A percentile compares a stretch with the other conserved stretches of the same genome.
These are phyloP conservation scores for Xerocomus potaroensis DNA, from an alignment of 768 basidiomycete species.

Conservation along the genomic window DNA sequence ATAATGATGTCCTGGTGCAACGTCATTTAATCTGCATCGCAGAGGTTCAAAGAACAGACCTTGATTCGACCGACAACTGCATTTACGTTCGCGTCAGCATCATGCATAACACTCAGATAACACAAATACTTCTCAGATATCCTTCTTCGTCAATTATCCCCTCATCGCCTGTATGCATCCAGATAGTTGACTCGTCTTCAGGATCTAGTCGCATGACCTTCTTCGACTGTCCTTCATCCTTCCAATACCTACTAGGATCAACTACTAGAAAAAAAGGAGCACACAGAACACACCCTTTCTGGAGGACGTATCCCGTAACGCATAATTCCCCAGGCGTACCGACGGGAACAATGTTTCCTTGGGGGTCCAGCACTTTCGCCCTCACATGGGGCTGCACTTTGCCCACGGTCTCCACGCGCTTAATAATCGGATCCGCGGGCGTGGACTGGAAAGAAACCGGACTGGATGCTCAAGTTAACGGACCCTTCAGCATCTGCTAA, in stretches of 20 bases:
- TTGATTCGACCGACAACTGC: conserved; percentile 78
- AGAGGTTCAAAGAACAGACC: conserved; percentile 34
- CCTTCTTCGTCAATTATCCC: conserved; percentile 80
- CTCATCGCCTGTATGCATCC: conserved; percentile 86
- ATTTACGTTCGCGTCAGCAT: not conserved
- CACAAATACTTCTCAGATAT: conserved; percentile 59
- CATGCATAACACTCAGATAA: not conserved
- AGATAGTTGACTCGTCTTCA: conserved; percentile 52
- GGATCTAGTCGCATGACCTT: conserved; percentile 49
- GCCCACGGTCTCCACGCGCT: conserved; percentile 81
- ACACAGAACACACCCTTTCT: conserved; percentile 56
- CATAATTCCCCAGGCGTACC: conserved; percentile 72
- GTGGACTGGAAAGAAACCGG: conserved; percentile 84
- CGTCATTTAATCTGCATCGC: conserved; percentile 1
- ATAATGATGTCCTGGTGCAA: conserved; percentile 69
- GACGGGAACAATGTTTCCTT: conserved; percentile 64
- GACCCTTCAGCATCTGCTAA: not conserved
- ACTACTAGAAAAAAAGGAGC: not conserved
- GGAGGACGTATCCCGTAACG: conserved; percentile 71
- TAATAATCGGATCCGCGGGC: conserved; percentile 60
- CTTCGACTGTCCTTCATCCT: conserved; percentile 62
- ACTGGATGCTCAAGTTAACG: conserved; percentile 33
- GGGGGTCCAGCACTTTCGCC: conserved; percentile 61
- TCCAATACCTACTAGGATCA: conserved; percentile 59
- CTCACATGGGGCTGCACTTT: conserved; percentile 70